These are phyloP conservation scores for Ceriops zippeliana DNA, from an alignment of 345 rosid genomes.

Conservation along the genomic window DNA sequence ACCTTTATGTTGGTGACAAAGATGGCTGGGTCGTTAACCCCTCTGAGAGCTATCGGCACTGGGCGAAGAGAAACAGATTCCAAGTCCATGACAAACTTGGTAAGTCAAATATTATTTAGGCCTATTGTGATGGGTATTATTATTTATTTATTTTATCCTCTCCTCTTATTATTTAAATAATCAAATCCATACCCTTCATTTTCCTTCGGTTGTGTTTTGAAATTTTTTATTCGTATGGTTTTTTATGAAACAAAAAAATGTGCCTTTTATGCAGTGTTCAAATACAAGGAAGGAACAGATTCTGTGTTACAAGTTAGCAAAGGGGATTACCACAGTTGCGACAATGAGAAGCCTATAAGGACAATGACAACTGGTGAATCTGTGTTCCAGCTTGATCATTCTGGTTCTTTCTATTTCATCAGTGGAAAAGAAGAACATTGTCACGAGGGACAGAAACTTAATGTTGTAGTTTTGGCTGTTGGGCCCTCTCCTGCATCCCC, in stretches of 20 bases:
- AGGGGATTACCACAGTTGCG: conserved; percentile 53
- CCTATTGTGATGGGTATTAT: background rate
- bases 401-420: conserved; percentile 60
- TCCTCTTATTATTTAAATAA: too few relatives aligned
- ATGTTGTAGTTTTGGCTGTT: conserved; percentile 38
- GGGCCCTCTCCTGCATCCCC: conserved; percentile 12
- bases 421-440: conserved; percentile 53
- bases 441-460: conserved; percentile 50
- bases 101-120: conserved; percentile 9
- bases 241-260: too few relatives aligned
- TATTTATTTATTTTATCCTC: background rate
- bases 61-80: conserved; percentile 59
- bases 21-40: conserved; percentile 60
- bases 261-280: conserved; percentile 35
- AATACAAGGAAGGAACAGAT: conserved; percentile 47
- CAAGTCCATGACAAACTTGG: conserved; percentile 56
- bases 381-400: conserved; percentile 28
- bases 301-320: conserved; percentile 55
- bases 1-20: conserved; percentile 55
- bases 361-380: conserved; percentile 35
- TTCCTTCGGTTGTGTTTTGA: too few relatives aligned
- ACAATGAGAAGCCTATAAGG: conserved; percentile 31
- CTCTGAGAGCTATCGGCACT: conserved; percentile 36
- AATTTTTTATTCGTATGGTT: too few relatives aligned
- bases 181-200: background rate